Percentiles rank a stretch among this genome's conserved stretches.
Conservation (phyloP, 768 basidiomycete species). For the Trametes gibbosa region DNA sequence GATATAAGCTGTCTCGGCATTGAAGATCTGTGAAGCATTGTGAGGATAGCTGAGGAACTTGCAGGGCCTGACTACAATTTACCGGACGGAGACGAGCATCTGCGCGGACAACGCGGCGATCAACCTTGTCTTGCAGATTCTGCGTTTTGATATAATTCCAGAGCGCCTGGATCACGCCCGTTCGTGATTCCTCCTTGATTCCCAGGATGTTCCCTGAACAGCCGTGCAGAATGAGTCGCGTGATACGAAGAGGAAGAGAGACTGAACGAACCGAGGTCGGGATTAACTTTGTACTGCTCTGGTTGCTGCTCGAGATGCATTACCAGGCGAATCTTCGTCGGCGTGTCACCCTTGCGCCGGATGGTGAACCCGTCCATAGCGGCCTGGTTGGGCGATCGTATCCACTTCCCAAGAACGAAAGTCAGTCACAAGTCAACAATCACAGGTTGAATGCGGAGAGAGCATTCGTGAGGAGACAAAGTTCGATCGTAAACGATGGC, state of each 20-base stretch:
- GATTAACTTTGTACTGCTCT: constrained; percentile 76
- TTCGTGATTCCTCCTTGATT: constrained; percentile 80
- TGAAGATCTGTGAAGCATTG: constrained; percentile 55
- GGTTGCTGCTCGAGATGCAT: constrained; percentile 85
- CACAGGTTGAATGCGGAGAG: too few species aligned
- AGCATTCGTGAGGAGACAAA: too few species aligned
- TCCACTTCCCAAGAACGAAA: neutral
- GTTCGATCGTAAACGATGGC: too few species aligned
- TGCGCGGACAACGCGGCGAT: constrained; percentile 64
- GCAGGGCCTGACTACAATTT: constrained; percentile 13
- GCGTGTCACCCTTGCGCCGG: constrained; percentile 73
- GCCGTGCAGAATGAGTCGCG: neutral
- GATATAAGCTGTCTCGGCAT: constrained; percentile 67
- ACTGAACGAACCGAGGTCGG: constrained; percentile 59
- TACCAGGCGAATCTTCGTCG: constrained; percentile 78
- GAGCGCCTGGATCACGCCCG: constrained; percentile 75
- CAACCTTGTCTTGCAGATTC: constrained; percentile 78
- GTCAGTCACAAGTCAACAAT: too few species aligned
- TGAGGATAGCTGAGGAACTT: constrained; percentile 25
- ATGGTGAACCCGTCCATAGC: constrained; percentile 85
- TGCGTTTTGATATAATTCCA: constrained; percentile 94
- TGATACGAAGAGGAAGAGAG: neutral
- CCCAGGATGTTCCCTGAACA: constrained; percentile 59
- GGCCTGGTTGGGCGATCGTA: constrained; percentile 24
- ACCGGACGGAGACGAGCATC: constrained; percentile 71